Base-by-base conservation (phyloP, 2,329 filamentous ascomycete genomes). In the Fusarium concolor region DNA sequence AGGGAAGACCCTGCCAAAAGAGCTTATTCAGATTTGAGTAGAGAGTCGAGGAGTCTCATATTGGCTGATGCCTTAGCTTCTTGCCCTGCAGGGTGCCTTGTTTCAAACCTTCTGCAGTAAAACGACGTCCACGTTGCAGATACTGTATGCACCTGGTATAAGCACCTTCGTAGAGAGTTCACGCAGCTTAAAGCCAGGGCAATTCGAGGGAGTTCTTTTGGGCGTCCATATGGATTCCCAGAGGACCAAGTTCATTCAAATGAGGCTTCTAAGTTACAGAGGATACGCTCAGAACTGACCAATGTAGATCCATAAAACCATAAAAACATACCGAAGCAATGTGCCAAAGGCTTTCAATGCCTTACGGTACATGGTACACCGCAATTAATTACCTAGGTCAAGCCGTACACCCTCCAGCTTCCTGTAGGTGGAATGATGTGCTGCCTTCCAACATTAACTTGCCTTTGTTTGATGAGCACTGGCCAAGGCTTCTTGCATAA, bases 11-110 rank as follows among this genome's bases (percentile, higher is more conserved):
- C 45, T 55, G 46, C 39, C 17, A 62, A 17, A 33, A 41, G 39
- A 62, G 58, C 56, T 62, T 62, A 55, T 62, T 56, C 29, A 20
- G 38, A 17, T 52, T 55, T 45, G 42, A 42, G 46, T 39, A 17
- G 41, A 28, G 22, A 24, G 51, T 12, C 22, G 22, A 31, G 12
- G 8, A 14, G 18, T 11, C 15, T 47, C 22, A 54, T 15, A 61
- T 61, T 62, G 58, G 58, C 14, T 18, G 18, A 29, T 18, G 28
- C 11, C 18, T 42, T 39, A 55, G 56, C 33, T 39, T 41, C 26
- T 15, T 26, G 22, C 29, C 54, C 39, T 54, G 46, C 39, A 62
- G 31, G 46, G 58, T 24, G 42, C 56, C 56, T 62, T 62, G 58
- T 54, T 61, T 62, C 38, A 54, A 61, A 39, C 24, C 17, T 54